These are phyloP conservation scores for Hanseniaspora guilliermondii DNA, from an alignment of 805 yeast genomes.

Conservation along the genomic window DNA sequence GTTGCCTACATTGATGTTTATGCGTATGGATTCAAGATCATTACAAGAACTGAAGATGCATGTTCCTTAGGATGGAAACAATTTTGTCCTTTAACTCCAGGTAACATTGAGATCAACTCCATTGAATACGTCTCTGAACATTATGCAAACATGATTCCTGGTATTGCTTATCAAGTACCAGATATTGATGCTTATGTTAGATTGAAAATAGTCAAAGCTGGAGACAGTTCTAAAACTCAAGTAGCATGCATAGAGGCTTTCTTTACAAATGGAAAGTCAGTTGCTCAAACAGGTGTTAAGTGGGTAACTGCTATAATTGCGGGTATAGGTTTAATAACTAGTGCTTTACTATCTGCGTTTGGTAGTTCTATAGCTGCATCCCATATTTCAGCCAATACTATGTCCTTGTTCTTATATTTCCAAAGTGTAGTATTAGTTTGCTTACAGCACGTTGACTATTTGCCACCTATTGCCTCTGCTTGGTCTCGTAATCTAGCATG, in stretches of 20 bases:
- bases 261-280: slow-evolving; percentile 68
- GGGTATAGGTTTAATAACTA: slow-evolving; percentile 70
- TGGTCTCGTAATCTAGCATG: slow-evolving; percentile 89
- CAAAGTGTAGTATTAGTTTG: slow-evolving; percentile 75
- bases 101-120: slow-evolving; percentile 63
- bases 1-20: slow-evolving; percentile 59
- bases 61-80: slow-evolving; percentile 64
- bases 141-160: slow-evolving; percentile 55
- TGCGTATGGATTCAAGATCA: slow-evolving; percentile 74
- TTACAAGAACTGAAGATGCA: slow-evolving; percentile 44
- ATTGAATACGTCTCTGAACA: slow-evolving; percentile 42
- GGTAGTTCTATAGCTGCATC: slow-evolving; percentile 86
- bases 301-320: slow-evolving; percentile 92
- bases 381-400: slow-evolving; percentile 75
- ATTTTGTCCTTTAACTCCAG: slow-evolving; percentile 81
- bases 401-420: slow-evolving; percentile 73
- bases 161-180: slow-evolving; percentile 75
- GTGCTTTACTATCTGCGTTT: slow-evolving; percentile 71
- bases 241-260: slow-evolving; percentile 67
- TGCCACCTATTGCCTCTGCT: slow-evolving; percentile 84
- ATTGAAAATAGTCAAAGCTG: slow-evolving; percentile 32
- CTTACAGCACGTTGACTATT: slow-evolving; percentile 73
- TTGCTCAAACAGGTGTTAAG: slow-evolving; percentile 65
- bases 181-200: slow-evolving; percentile 72
- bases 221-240: slow-evolving; percentile 31